These are phyloP conservation scores for Solanum corneliomulleri DNA, from an alignment of 257 asterid species.

Conservation along the genomic window DNA sequence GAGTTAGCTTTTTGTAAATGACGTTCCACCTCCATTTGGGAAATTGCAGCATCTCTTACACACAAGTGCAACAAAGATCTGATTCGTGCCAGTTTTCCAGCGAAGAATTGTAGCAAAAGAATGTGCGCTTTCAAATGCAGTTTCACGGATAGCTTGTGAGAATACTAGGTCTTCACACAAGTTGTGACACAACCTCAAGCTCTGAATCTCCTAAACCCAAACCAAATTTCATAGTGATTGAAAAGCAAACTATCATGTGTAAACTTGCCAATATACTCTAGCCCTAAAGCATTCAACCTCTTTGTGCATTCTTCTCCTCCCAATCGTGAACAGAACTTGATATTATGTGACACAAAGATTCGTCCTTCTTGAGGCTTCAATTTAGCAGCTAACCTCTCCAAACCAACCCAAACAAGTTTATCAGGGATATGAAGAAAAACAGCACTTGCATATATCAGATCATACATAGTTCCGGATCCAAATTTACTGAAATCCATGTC, in stretches of 20 bases:
- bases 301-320: slow-evolving; percentile 85
- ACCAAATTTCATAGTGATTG: slow-evolving; percentile 94
- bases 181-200: slow-evolving; percentile 10
- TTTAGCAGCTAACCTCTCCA: slow-evolving; percentile 52
- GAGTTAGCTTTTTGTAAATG: background rate
- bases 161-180: background rate
- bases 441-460: slow-evolving; percentile 84
- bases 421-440: slow-evolving; percentile 95
- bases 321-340: slow-evolving; percentile 88
- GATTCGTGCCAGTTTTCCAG: background rate
- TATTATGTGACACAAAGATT: slow-evolving; percentile 80
- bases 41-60: background rate
- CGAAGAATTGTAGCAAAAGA: background rate
- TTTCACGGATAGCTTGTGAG: background rate
- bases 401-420: slow-evolving; percentile 78
- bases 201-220: slow-evolving; percentile 53
- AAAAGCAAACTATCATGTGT: slow-evolving; percentile 89
- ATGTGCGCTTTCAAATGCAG: background rate
- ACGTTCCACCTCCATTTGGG: background rate
- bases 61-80: background rate
- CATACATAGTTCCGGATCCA: slow-evolving; percentile 41
- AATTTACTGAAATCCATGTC: slow-evolving; percentile 86
- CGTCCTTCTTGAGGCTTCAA: slow-evolving; percentile 70
- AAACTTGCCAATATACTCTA: slow-evolving; percentile 71
- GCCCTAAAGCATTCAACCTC: slow-evolving; percentile 50